These are phyloP conservation scores for Tephrocybe sp. DNA, from an alignment of 768 basidiomycete species.

Conservation along the genomic window DNA sequence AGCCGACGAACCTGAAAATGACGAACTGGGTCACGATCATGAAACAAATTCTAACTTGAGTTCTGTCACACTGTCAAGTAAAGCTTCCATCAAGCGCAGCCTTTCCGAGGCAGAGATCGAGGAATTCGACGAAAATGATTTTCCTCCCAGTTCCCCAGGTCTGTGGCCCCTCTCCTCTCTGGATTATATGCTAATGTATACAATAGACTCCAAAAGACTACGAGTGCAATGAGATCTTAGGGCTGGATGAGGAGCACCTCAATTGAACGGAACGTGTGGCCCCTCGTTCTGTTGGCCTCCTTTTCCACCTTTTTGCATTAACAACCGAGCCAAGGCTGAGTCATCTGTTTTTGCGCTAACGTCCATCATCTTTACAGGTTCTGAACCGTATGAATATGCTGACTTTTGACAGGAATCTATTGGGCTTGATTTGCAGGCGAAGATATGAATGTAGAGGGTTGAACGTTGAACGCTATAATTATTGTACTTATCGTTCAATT, in stretches of 20 bases:
- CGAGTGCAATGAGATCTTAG: slow-evolving; percentile 13
- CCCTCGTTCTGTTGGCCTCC: neutral
- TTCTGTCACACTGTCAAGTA: slow-evolving; percentile 56
- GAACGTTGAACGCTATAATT: neutral
- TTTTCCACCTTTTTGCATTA: neutral
- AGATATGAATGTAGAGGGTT: neutral
- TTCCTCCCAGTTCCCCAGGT: slow-evolving; percentile 45
- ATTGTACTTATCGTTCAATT: neutral
- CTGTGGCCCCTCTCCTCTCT: neutral
- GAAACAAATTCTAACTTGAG: slow-evolving; percentile 50
- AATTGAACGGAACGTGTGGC: neutral
- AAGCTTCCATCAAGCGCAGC: slow-evolving; percentile 52
- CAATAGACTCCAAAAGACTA: slow-evolving; percentile 14
- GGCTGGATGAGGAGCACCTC: neutral
- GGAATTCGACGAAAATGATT: slow-evolving; percentile 23
- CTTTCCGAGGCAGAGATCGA: slow-evolving; percentile 33
- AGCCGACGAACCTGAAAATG: slow-evolving; percentile 7
- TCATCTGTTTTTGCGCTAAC: slow-evolving; percentile 11
- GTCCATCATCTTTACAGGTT: slow-evolving; percentile 2
- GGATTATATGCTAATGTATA: neutral
- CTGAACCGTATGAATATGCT: neutral
- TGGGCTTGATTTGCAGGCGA: neutral
- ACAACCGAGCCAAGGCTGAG: slow-evolving; percentile 9
- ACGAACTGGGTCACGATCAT: slow-evolving; percentile 25
- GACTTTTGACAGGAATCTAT: slow-evolving; percentile 6